phyloP scores from a whole-genome alignment of 306 rosid genomes.

The Medicago ruthenica region DNA sequence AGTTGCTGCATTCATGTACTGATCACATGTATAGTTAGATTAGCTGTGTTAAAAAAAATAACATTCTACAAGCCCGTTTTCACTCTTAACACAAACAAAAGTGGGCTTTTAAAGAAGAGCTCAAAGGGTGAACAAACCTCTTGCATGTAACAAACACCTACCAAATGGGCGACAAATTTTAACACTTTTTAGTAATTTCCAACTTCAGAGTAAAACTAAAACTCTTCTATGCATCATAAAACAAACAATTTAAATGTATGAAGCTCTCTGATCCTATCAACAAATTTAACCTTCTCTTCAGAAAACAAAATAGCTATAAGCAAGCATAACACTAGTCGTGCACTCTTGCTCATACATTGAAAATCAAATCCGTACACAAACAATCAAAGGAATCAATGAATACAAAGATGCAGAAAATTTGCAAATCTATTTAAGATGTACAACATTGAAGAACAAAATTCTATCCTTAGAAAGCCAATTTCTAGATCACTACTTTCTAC shows the following conservation, averaged over 20 bases:
- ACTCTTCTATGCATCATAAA: neutral
- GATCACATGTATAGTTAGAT: neutral
- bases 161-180: slow-evolving; percentile 2
- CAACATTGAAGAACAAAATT: slow-evolving; percentile 15
- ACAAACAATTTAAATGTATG: neutral
- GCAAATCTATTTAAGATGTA: slow-evolving; percentile 18
- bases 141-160: neutral
- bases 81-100: neutral
- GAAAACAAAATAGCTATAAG: slow-evolving; percentile 1
- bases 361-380: slow-evolving; percentile 21
- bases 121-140: slow-evolving; percentile 5
- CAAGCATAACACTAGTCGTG: neutral
- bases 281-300: neutral
- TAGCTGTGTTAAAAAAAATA: slow-evolving; percentile 5
- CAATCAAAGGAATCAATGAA: slow-evolving; percentile 11
- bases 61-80: neutral
- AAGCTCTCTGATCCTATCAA: slow-evolving; percentile 17
- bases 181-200: slow-evolving; percentile 2
- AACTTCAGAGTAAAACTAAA: slow-evolving; percentile 5
- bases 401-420: neutral
- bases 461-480: slow-evolving; percentile 20
- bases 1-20: neutral
- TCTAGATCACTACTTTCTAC: slow-evolving; percentile 4
- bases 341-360: neutral
- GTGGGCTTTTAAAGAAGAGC: neutral